Evolutionary conservation across 2,329 filamentous ascomycete species (phyloP), one percentile per base, ranked within the genome.

Genomic region (Penicillium olsonii): DNA sequence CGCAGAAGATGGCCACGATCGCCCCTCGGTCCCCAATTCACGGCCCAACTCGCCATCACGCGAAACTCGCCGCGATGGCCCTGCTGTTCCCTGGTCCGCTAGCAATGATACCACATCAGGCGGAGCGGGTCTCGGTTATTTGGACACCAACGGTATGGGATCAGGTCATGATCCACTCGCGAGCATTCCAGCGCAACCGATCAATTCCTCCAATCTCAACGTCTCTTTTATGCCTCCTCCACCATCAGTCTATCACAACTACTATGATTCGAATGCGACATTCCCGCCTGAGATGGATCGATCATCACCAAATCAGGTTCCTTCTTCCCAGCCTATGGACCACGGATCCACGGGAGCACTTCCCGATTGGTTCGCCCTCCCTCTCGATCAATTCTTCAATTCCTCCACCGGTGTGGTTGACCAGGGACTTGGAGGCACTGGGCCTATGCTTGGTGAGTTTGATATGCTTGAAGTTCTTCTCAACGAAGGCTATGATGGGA

Each of bases 301-400:
- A 6, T 53, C 64, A 5, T 60, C 59, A 14, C 50, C 59, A 4
- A 65, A 62, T 19, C 53, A 61, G 22, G 54, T 54, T n/a, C 48
- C 67, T 10, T 57, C 68, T 5, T 64, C 66, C 6, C 67, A 70
- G 24, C 45, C 59, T 4, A 57, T 64, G 52, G 59, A 64, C 27
- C 60, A 64, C 37, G 61, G 47, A 8, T 18, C 55, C 4, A 60
- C 60, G 31, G 53, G 61, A 29, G 63, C 57, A 3, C 62, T 72
- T 17, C 76, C 78, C 34, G 82, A 84, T 64, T 85, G 83, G 83
- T 74, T 85, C 42, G 78, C 82, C 0, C 63, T 85, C n/a, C 81
- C 82, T 1, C 71, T 85, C 3, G 81, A 85, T 63, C 80, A 81
- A 37, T 75, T 85, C 52, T 75, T 84, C 45, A 78, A 78, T 54